Evolutionary conservation across 768 basidiomycete species (phyloP).

Genomic region (Pleurotus salmoneostramineus): DNA sequence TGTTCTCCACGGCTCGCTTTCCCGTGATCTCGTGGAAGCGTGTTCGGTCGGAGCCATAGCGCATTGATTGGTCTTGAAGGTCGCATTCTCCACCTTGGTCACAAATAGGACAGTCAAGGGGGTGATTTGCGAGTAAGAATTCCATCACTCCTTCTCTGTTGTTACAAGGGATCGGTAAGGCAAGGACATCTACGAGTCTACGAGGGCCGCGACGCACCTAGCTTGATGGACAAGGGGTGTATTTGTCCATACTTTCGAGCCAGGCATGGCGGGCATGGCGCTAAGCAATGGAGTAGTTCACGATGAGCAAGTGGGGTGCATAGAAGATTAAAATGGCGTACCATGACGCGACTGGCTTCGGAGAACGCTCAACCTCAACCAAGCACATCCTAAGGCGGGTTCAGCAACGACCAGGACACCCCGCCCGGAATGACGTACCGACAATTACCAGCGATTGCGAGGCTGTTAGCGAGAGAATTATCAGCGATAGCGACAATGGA

Average conservation of each 20-base stretch:
- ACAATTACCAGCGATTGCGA: constrained; percentile 97
- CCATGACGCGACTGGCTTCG: constrained; percentile 95
- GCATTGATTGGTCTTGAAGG: constrained; percentile 98
- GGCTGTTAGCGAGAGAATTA: constrained; percentile 34
- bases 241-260: constrained; percentile 89
- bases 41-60: constrained; percentile 95
- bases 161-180: constrained; percentile 10
- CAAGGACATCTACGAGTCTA: not conserved
- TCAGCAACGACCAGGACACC: constrained; percentile 5
- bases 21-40: constrained; percentile 98
- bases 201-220: constrained; percentile 37
- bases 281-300: constrained; percentile 29
- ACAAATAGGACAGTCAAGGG: constrained; percentile 97
- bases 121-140: constrained; percentile 95
- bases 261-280: constrained; percentile 98
- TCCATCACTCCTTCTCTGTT: constrained; percentile 97
- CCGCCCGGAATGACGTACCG: constrained; percentile 40
- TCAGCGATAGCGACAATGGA: not conserved
- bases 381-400: constrained; percentile 79
- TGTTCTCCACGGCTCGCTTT: constrained; percentile 97
- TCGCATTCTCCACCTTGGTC: constrained; percentile 99
- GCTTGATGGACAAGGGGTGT: constrained; percentile 89
- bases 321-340: constrained; percentile 21
- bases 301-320: not conserved
- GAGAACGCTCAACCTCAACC: constrained; percentile 94